A percentile compares a stretch with the other conserved stretches of the same genome.
phyloP scores from a whole-genome alignment of 108 stramenopile genomes.

The Mediolabrus comicus region DNA sequence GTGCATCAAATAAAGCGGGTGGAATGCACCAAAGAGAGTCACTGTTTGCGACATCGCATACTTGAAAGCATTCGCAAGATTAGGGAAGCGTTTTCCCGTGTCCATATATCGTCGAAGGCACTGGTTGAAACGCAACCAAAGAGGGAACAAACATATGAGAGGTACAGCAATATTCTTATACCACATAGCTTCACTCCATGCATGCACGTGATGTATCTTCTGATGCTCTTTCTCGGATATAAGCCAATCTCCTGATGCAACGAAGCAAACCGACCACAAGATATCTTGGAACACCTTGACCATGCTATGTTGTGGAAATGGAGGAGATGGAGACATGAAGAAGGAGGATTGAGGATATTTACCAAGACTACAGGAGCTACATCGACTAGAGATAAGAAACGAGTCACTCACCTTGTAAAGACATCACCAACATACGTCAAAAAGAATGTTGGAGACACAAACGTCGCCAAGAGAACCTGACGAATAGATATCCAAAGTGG shows the following conservation, averaged over 20 bases:
- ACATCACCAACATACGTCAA: slow-evolving; percentile 85
- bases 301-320: slow-evolving; percentile 65
- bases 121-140: slow-evolving; percentile 91
- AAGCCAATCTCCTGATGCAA: slow-evolving; percentile 82
- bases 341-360: neutral
- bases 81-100: slow-evolving; percentile 81
- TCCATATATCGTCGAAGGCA: slow-evolving; percentile 86
- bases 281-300: slow-evolving; percentile 93
- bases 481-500: slow-evolving; percentile 84
- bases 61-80: slow-evolving; percentile 88
- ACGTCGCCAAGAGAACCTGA: slow-evolving; percentile 73
- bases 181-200: slow-evolving; percentile 52
- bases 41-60: slow-evolving; percentile 91
- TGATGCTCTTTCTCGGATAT: slow-evolving; percentile 41
- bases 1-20: slow-evolving; percentile 77
- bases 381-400: neutral
- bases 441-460: slow-evolving; percentile 82
- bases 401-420: slow-evolving; percentile 55
- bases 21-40: slow-evolving; percentile 90
- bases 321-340: neutral
- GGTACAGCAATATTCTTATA: slow-evolving; percentile 85
- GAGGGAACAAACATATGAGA: slow-evolving; percentile 75
- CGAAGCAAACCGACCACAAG: slow-evolving; percentile 84
- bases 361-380: neutral
- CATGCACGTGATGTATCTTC: slow-evolving; percentile 13